Percentiles rank a stretch among this genome's conserved stretches.
These are phyloP conservation scores for Aegilops speltoides DNA, from an alignment of 176 grass and related monocot genomes.

Conservation along the genomic window DNA sequence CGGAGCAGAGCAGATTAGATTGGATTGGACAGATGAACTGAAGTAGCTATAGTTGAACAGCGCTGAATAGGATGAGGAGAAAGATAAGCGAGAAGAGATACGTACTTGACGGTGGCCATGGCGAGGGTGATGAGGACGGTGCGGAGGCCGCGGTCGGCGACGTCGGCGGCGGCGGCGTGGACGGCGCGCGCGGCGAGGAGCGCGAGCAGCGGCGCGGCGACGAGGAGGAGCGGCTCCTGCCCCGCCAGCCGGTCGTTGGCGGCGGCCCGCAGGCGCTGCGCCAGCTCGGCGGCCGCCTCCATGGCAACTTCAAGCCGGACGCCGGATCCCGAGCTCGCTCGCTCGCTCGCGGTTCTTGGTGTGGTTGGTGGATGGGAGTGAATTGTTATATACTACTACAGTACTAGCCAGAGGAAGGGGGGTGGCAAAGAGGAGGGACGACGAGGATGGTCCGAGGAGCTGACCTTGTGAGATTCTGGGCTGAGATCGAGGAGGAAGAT, in stretches of 20 bases:
- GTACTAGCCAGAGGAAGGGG: not conserved
- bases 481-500: not conserved
- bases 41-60: not conserved
- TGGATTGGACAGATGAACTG: not conserved
- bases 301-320: not conserved
- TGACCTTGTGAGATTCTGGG: not conserved
- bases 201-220: constrained; percentile 60
- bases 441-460: not conserved
- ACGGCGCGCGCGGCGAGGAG: constrained; percentile 56
- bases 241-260: constrained; percentile 58
- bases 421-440: not conserved
- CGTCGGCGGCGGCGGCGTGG: constrained; percentile 36
- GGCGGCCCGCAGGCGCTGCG: constrained; percentile 48
- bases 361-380: constrained; percentile 15
- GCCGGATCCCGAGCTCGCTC: not conserved
- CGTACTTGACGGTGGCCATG: constrained; percentile 64
- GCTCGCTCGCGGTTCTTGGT: not conserved
- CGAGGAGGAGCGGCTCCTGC: constrained; percentile 74
- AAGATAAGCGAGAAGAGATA: not conserved
- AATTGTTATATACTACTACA: constrained; percentile 5
- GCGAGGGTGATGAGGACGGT: constrained; percentile 44
- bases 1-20: not conserved
- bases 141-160: constrained; percentile 62
- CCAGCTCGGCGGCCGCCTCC: constrained; percentile 30
- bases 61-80: no score